Evolutionary conservation across 2,329 filamentous ascomycete species (phyloP).

Genomic region (Cryoendolithus antarcticus): DNA sequence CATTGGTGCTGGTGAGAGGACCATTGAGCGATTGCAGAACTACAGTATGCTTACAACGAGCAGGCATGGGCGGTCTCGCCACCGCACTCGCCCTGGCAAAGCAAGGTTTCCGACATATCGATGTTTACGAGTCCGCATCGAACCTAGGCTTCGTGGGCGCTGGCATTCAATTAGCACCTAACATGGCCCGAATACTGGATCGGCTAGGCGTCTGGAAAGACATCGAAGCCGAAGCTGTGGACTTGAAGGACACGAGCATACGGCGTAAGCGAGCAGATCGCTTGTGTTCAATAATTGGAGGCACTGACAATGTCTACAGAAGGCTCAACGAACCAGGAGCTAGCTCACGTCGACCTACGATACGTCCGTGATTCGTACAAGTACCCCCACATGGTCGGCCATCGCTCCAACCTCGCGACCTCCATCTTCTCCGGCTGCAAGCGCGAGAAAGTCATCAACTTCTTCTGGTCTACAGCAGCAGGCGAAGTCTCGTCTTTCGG

Average conservation of each 20-base stretch:
- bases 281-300: background rate
- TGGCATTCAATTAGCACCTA: constrained; percentile 73
- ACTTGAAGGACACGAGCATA: constrained; percentile 60
- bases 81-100: constrained; percentile 61
- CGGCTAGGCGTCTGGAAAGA: constrained; percentile 58
- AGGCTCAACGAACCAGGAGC: constrained; percentile 55
- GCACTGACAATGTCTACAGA: constrained; percentile 28
- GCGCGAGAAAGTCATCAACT: constrained; percentile 49
- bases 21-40: no score
- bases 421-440: constrained; percentile 60
- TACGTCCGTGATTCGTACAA: constrained; percentile 57
- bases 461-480: constrained; percentile 52
- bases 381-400: constrained; percentile 69
- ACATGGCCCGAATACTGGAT: constrained; percentile 66
- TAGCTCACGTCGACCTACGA: constrained; percentile 56
- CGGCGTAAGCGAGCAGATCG: constrained; percentile 36
- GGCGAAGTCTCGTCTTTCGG: constrained; percentile 46
- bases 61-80: constrained; percentile 69
- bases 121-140: constrained; percentile 61
- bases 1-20: constrained; percentile 20
- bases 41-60: no score
- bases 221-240: constrained; percentile 59
- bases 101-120: constrained; percentile 60
- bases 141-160: constrained; percentile 71
- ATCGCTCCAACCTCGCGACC: constrained; percentile 59